A percentile compares a stretch with the other conserved stretches of the same genome.
These are phyloP conservation scores for Blepharisma stoltei DNA, from an alignment of 73 alveolate species.

Conservation along the genomic window DNA sequence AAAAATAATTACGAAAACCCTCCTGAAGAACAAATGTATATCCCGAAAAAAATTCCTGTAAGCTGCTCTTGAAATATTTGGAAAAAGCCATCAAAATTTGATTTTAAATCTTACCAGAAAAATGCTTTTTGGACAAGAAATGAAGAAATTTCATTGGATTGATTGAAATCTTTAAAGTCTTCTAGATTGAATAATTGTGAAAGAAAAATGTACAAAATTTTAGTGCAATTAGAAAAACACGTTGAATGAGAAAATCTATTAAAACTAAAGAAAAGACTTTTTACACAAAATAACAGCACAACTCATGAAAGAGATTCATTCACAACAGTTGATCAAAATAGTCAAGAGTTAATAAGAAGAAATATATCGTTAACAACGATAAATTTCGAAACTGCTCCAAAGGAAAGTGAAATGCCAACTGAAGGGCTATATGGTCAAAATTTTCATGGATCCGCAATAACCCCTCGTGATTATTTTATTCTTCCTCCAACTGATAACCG, in stretches of 20 bases:
- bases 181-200: background rate
- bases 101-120: background rate
- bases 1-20: background rate
- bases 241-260: slow-evolving; percentile 30
- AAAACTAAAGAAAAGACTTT: slow-evolving; percentile 2
- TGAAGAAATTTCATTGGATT: background rate
- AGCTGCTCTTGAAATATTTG: background rate
- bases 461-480: background rate
- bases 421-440: background rate
- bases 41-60: background rate
- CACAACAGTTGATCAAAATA: background rate
- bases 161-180: background rate
- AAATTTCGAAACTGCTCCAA: background rate
- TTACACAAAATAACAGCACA: background rate
- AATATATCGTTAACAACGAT: background rate
- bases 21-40: background rate
- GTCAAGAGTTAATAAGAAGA: background rate
- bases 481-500: background rate
- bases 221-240: slow-evolving; percentile 12
- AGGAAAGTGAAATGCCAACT: background rate
- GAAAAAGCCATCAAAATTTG: background rate
- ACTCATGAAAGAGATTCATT: background rate
- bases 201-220: background rate
- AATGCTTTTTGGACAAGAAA: background rate
- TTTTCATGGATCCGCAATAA: background rate